A percentile compares a stretch with the other conserved stretches of the same genome.
Evolutionary conservation across 306 rosid genomes (phyloP).

Genomic region (Vigna unguiculata): DNA sequence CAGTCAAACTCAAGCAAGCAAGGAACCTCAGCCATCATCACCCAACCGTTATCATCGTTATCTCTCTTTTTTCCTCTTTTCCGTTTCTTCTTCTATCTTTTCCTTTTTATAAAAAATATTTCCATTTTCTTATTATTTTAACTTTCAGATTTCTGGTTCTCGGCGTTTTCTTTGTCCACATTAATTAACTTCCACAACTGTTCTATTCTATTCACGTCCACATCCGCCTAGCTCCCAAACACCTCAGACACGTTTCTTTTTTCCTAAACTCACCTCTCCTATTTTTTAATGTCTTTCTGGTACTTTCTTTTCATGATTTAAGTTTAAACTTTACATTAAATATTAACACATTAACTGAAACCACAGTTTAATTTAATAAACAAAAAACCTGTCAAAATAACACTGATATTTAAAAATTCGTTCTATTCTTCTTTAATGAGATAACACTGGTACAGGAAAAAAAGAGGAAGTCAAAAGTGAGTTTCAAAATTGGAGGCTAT

Average conservation of each 20-base stretch:
- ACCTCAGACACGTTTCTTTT: neutral
- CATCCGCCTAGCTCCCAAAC: neutral
- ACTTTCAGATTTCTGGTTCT: conserved; percentile 33
- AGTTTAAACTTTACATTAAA: neutral
- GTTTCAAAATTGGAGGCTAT: conserved; percentile 37
- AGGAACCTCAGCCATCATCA: conserved; percentile 50
- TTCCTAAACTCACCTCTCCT: neutral
- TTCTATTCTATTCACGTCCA: conserved; percentile 38
- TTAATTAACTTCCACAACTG: conserved; percentile 51
- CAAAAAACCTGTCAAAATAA: neutral
- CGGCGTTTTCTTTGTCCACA: conserved; percentile 30
- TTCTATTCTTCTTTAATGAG: neutral
- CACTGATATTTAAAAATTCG: neutral
- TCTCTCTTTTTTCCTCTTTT: conserved; percentile 48
- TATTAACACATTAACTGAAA: neutral
- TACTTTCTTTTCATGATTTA: no score
- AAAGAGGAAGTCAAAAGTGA: neutral
- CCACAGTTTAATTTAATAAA: neutral
- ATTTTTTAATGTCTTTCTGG: no score
- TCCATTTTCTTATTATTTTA: neutral
- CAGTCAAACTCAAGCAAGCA: conserved; percentile 63
- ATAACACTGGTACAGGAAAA: neutral
- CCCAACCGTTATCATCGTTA: conserved; percentile 75
- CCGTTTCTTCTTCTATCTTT: conserved; percentile 14
- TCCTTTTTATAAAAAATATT: neutral